Percentiles rank a stretch among this genome's conserved stretches.
These are phyloP conservation scores for Erythrophleum fordii DNA, from an alignment of 306 rosid genomes.

Conservation along the genomic window DNA sequence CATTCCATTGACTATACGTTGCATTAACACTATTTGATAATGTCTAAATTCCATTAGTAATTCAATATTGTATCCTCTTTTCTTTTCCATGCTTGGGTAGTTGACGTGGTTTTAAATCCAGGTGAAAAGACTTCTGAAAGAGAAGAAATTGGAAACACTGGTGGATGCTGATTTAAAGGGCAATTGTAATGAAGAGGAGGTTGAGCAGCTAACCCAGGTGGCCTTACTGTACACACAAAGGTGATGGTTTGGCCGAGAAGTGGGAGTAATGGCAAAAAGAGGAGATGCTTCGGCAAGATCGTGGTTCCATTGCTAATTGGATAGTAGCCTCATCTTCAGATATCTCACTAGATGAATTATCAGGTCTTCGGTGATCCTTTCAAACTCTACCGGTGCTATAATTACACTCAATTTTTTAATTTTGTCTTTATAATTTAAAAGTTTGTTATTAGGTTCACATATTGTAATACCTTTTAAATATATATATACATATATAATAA, in stretches of 20 bases:
- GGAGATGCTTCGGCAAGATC: conserved; percentile 70
- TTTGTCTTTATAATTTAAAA: too few species aligned
- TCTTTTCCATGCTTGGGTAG: too few species aligned
- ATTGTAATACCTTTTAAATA: too few species aligned
- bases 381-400: too few species aligned
- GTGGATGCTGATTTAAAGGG: conserved; percentile 81
- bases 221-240: conserved; percentile 93
- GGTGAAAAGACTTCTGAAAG: conserved; percentile 87
- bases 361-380: conserved; percentile 83
- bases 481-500: too few species aligned
- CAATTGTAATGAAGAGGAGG: conserved; percentile 58
- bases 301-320: conserved; percentile 59
- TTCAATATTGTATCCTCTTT: too few species aligned
- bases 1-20: conserved; percentile 2
- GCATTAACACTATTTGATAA: not conserved
- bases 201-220: conserved; percentile 85
- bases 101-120: conserved; percentile 46
- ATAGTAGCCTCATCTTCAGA: conserved; percentile 77
- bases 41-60: not conserved
- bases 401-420: too few species aligned
- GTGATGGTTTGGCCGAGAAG: conserved; percentile 86
- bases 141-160: conserved; percentile 72
- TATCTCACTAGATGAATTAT: conserved; percentile 74
- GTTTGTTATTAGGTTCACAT: too few species aligned
- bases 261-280: conserved; percentile 97